Conservation (phyloP, 768 basidiomycete species). For the Trametes gibbosa region DNA sequence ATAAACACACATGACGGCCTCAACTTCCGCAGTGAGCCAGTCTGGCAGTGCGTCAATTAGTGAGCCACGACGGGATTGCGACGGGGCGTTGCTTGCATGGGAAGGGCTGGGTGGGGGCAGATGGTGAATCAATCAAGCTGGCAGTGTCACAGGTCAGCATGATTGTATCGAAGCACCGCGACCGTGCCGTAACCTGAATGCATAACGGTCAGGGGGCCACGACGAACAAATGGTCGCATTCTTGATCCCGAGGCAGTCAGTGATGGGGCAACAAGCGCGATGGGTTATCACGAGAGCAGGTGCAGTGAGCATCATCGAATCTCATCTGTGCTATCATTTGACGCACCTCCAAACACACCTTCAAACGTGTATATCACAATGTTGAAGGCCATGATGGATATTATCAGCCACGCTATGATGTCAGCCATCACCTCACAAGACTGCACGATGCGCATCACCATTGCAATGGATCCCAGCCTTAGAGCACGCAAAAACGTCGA, state of each 20-base stretch:
- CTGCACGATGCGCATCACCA: not conserved
- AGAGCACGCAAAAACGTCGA: not conserved
- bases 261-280: not conserved
- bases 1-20: not conserved
- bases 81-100: not conserved
- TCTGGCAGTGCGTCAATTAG: not conserved
- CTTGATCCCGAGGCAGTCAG: conserved; percentile 1
- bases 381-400: not conserved
- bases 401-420: not conserved
- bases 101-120: no score
- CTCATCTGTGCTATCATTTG: not conserved
- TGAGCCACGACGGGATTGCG: not conserved
- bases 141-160: not conserved
- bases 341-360: conserved; percentile 3
- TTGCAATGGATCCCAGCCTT: not conserved
- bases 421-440: not conserved
- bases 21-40: not conserved
- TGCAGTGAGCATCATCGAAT: not conserved
- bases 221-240: not conserved
- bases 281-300: not conserved
- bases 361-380: not conserved
- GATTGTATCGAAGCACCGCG: not conserved
- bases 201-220: not conserved
- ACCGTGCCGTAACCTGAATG: not conserved
- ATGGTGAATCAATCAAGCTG: not conserved